phyloP scores from a whole-genome alignment of 495 filamentous ascomycete genomes.

The Aspergillus coremiiformis region DNA sequence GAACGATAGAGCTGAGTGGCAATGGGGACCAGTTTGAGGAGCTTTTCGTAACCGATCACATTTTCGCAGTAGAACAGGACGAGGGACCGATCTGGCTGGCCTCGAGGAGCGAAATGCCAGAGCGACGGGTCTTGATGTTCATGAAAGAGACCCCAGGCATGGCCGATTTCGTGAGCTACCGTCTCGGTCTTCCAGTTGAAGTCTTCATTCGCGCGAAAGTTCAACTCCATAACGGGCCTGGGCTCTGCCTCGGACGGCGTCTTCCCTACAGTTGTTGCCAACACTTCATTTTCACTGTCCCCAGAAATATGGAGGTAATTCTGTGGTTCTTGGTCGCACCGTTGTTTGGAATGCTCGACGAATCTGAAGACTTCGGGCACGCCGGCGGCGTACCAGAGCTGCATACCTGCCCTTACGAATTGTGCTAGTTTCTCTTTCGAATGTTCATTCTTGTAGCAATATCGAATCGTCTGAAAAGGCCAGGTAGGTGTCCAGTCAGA shows the following conservation, averaged over 20 bases:
- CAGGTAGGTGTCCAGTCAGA: neutral
- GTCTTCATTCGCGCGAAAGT: too few relatives aligned
- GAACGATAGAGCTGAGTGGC: neutral
- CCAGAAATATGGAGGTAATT: neutral
- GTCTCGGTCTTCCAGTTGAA: neutral
- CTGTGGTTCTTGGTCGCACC: neutral
- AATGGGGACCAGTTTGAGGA: neutral
- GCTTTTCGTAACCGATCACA: neutral
- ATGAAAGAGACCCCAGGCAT: slow-evolving; percentile 5
- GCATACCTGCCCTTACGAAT: neutral
- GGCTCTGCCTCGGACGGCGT: too few relatives aligned
- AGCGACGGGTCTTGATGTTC: slow-evolving; percentile 5
- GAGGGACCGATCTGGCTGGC: neutral
- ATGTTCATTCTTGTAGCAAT: neutral
- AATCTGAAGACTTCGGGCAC: neutral
- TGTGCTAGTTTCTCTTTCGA: neutral
- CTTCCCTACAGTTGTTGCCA: too few relatives aligned
- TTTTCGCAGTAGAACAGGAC: neutral
- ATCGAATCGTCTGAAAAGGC: neutral
- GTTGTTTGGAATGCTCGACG: neutral
- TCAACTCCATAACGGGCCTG: too few relatives aligned
- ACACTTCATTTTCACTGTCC: neutral
- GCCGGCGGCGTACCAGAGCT: slow-evolving; percentile 3
- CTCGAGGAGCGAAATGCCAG: neutral
- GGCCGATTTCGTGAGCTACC: slow-evolving; percentile 8